These are phyloP conservation scores for Lolium perenne DNA, from an alignment of 176 grass and related monocot genomes.

Conservation along the genomic window DNA sequence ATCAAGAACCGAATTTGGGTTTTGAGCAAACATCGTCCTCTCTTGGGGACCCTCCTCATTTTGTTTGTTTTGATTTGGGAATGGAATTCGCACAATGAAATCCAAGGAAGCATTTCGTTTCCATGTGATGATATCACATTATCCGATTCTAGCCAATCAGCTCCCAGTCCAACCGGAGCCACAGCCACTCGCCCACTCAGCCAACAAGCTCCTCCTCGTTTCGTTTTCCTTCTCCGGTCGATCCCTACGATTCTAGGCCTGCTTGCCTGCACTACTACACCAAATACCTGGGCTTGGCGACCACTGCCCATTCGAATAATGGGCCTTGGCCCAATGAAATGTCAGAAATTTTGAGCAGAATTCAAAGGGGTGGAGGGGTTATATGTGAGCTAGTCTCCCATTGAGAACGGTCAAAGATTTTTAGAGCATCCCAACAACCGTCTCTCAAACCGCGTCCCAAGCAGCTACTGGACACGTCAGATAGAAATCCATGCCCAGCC, in stretches of 20 bases:
- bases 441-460: no score
- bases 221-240: not conserved
- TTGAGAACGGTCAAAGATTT: no score
- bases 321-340: no score
- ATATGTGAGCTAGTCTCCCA: no score
- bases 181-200: constrained; percentile 9
- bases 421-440: no score
- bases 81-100: not conserved
- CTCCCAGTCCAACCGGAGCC: not conserved
- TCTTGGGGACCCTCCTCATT: not conserved
- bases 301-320: no score
- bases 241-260: not conserved
- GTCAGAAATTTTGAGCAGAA: no score
- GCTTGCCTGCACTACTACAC: not conserved
- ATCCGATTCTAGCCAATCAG: constrained; percentile 32
- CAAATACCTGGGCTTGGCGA: not conserved
- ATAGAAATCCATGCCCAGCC: no score
- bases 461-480: no score
- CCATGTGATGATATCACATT: constrained; percentile 14
- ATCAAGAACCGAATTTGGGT: not conserved
- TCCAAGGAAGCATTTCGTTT: not conserved
- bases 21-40: not conserved
- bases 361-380: no score
- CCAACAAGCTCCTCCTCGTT: not conserved
- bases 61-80: not conserved